phyloP scores from a whole-genome alignment of 495 filamentous ascomycete genomes.

The Melanomma pulvis-pyrius region DNA sequence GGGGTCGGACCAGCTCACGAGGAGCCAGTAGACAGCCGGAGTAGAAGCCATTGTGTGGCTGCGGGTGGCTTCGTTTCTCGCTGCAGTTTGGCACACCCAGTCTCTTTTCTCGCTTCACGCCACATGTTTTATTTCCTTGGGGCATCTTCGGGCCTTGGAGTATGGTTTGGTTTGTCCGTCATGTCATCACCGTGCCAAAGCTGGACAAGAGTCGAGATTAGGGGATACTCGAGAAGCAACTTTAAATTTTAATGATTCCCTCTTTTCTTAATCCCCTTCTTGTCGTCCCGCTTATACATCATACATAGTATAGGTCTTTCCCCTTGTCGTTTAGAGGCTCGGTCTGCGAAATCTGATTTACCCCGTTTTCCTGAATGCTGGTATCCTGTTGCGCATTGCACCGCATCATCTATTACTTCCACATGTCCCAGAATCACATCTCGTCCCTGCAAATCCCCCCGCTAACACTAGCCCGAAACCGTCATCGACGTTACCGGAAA shows the following conservation, averaged over 20 bases:
- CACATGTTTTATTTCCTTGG: constrained; percentile 2
- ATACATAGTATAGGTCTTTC: background rate
- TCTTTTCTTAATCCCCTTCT: background rate
- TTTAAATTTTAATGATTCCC: constrained; percentile 30
- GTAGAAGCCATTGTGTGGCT: background rate
- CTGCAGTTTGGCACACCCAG: background rate
- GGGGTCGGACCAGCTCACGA: background rate
- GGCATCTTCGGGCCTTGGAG: constrained; percentile 26
- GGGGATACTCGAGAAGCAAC: constrained; percentile 27
- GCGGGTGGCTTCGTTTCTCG: background rate
- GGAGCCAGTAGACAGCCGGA: background rate
- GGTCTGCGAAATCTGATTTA: background rate
- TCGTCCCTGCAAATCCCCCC: too few species aligned
- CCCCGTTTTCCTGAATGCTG: background rate
- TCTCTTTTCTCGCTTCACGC: constrained; percentile 8
- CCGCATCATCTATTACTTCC: background rate
- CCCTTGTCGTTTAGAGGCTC: background rate
- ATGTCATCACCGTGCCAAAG: background rate
- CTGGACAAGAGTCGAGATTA: constrained; percentile 15
- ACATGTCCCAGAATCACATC: too few species aligned
- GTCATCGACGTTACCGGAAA: background rate
- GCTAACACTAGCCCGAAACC: background rate
- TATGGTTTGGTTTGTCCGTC: constrained; percentile 14
- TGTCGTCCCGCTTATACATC: background rate
- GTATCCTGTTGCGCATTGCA: background rate